Evolutionary conservation across 2,329 filamentous ascomycete genomes (phyloP), one percentile per base, ranked within the genome.

Genomic region (Fusarium sp.): DNA sequence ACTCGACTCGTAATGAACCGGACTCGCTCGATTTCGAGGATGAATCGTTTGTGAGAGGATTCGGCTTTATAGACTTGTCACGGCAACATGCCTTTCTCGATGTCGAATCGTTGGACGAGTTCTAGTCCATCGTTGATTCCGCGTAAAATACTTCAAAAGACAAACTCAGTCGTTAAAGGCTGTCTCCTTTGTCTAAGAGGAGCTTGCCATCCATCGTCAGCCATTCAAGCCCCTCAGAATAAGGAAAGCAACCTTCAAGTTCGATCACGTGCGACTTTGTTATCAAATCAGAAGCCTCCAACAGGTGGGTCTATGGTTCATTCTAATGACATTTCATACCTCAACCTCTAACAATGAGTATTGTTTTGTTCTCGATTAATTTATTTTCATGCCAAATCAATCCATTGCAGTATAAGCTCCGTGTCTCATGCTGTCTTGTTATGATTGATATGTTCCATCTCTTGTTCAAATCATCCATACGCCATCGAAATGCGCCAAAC

Each of bases 201-300:
- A 71, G 68, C 71, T 75, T 63, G 52, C 65, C 50, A 37, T 63
- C 57, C 43, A 70, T 57, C 41, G 70, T 75, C 73, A 75, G 69
- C 73, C 68, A 74, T 70, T 69, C 67, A 63, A 63, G 70, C 73
- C 73, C 73, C 73, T 75, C 73, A 70, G 60, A 61, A 66, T 70
- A 49, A 44, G 64, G 65, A 71, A 74, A 74, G 70, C 57, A 66
- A 68, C 66, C 64, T 63, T 70, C 57, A 56, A 60, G 47, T 50
- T 26, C 37, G 39, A 70, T 75, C 73, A 75, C 73, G 73, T 75
- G 73, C 72, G 46, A 42, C 54, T 12, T 39, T 31, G 54, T 56
- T 44, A 24, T 46, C 71, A 64, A 75, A 75, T 75, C 70, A 75
- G 57, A 68, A 37, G 35, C 47, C 31, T 55, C 26, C 21, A n/a